phyloP scores from a whole-genome alignment of 192 early-diverging fungal genomes.

The Coemansia asiatica region DNA sequence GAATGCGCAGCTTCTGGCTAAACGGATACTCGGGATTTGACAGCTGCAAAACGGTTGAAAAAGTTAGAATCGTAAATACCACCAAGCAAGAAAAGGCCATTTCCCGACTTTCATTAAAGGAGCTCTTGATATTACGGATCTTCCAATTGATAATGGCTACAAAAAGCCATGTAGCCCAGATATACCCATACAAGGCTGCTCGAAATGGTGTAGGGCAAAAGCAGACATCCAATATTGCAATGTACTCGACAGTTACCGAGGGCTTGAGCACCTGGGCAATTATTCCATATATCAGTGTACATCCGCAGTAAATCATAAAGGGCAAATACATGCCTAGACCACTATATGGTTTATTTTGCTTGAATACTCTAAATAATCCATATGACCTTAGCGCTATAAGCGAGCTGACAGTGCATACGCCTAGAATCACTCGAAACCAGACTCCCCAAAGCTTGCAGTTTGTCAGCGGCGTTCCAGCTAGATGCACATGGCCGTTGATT shows the following conservation, averaged over 20 bases:
- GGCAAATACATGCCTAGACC: constrained; percentile 39
- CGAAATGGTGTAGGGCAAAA: constrained; percentile 36
- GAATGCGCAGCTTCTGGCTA: constrained; percentile 25
- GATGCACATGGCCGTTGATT: constrained; percentile 51
- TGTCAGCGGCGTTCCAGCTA: constrained; percentile 13
- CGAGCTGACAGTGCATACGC: constrained; percentile 48
- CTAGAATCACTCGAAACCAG: constrained; percentile 49
- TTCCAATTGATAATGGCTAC: constrained; percentile 40
- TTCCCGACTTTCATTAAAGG: constrained; percentile 52
- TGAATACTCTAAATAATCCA: constrained; percentile 39
- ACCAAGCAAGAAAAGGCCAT: constrained; percentile 36
- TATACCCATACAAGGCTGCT: constrained; percentile 27
- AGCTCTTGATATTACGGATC: constrained; percentile 52
- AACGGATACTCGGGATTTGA: constrained; percentile 35
- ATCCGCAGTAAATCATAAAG: constrained; percentile 27
- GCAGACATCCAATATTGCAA: constrained; percentile 26
- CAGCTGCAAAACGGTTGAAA: constrained; percentile 33
- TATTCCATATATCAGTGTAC: constrained; percentile 31
- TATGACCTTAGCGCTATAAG: constrained; percentile 44
- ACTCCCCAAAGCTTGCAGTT: constrained; percentile 43
- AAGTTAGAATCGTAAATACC: constrained; percentile 37
- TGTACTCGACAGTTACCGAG: constrained; percentile 34
- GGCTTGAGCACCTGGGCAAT: constrained; percentile 29
- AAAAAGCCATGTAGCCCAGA: constrained; percentile 46
- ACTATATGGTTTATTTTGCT: constrained; percentile 24